Percentiles rank a stretch among this genome's conserved stretches.
Evolutionary conservation across 768 basidiomycete species (phyloP).

Genomic region (Lactifluus hygrophoroides): DNA sequence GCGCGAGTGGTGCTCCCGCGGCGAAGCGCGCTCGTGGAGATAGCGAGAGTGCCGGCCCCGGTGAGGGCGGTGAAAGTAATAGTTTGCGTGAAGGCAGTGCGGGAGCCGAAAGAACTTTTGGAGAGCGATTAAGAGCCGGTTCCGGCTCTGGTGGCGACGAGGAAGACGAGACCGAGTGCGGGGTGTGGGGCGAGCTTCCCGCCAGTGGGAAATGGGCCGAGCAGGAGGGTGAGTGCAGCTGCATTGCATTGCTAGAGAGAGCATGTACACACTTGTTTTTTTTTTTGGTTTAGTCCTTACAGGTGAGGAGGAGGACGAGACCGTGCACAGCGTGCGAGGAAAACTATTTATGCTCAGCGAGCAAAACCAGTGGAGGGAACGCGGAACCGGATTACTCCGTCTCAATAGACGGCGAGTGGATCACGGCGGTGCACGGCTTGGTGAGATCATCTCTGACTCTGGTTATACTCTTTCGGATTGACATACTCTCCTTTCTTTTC

Average conservation of each 20-base stretch:
- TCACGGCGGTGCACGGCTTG: slow-evolving; percentile 59
- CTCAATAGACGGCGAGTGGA: slow-evolving; percentile 59
- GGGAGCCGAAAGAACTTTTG: slow-evolving; percentile 34
- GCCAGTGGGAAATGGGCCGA: slow-evolving; percentile 46
- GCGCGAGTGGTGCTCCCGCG: slow-evolving; percentile 32
- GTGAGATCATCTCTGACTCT: slow-evolving; percentile 30
- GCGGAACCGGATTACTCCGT: slow-evolving; percentile 62
- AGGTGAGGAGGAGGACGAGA: slow-evolving; percentile 78
- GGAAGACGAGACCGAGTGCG: slow-evolving; percentile 30
- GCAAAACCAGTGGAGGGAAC: slow-evolving; percentile 66
- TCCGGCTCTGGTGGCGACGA: slow-evolving; percentile 40
- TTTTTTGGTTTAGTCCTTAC: slow-evolving; percentile 45
- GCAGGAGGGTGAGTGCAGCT: slow-evolving; percentile 49
- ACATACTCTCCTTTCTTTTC: background rate
- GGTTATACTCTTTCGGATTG: background rate
- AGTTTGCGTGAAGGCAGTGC: slow-evolving; percentile 2
- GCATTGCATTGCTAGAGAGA: background rate
- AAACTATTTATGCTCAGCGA: slow-evolving; percentile 57
- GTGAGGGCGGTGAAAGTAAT: slow-evolving; percentile 20
- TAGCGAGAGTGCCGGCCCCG: slow-evolving; percentile 18
- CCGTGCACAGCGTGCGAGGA: slow-evolving; percentile 65
- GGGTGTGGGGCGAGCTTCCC: slow-evolving; percentile 40
- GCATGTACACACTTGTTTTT: background rate
- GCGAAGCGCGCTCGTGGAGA: slow-evolving; percentile 44
- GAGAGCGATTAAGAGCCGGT: slow-evolving; percentile 56